A percentile compares a stretch with the other conserved stretches of the same genome.
Evolutionary conservation across 768 basidiomycete genomes (phyloP).

Genomic region (Pleurotus citrinopileatus): DNA sequence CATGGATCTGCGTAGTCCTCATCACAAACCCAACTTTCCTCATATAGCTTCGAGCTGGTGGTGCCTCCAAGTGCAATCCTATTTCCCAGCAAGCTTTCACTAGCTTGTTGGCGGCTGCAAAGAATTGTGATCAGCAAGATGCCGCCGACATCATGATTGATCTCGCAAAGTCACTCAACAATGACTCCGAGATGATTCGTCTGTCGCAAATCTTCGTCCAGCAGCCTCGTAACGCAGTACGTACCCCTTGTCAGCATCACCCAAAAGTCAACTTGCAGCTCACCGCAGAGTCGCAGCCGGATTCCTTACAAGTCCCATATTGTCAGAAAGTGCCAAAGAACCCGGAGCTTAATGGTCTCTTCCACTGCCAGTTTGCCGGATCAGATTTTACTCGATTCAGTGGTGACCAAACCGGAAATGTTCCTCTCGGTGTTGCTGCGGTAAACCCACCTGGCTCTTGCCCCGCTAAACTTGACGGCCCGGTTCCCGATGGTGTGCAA

Average conservation of each 20-base stretch:
- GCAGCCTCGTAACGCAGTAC: conserved; percentile 49
- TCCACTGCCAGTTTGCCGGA: conserved; percentile 49
- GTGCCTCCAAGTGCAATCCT: conserved; percentile 42
- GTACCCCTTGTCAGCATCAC: conserved; percentile 10
- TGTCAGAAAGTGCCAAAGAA: conserved; percentile 50
- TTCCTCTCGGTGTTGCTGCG: conserved; percentile 39
- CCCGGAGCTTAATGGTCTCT: conserved; percentile 45
- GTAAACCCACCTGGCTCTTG: conserved; percentile 46
- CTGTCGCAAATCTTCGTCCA: conserved; percentile 47
- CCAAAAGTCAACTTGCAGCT: background rate
- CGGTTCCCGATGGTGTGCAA: conserved; percentile 44
- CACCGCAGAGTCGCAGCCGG: too few species aligned
- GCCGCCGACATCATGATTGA: conserved; percentile 47
- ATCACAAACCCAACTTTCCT: background rate
- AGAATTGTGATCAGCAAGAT: conserved; percentile 45
- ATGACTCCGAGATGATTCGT: conserved; percentile 40
- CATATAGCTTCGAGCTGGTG: conserved; percentile 38
- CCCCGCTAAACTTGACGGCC: conserved; percentile 39
- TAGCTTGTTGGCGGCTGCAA: conserved; percentile 44
- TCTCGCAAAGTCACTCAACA: conserved; percentile 40
- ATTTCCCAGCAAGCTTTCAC: conserved; percentile 41
- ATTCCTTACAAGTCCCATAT: conserved; percentile 44
- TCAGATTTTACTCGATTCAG: conserved; percentile 40
- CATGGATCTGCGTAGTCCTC: background rate
- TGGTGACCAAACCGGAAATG: conserved; percentile 39